A percentile compares a stretch with the other conserved stretches of the same genome.
phyloP scores from a whole-genome alignment of 352 stramenopile genomes.

The Aphanomyces cochlioides region DNA sequence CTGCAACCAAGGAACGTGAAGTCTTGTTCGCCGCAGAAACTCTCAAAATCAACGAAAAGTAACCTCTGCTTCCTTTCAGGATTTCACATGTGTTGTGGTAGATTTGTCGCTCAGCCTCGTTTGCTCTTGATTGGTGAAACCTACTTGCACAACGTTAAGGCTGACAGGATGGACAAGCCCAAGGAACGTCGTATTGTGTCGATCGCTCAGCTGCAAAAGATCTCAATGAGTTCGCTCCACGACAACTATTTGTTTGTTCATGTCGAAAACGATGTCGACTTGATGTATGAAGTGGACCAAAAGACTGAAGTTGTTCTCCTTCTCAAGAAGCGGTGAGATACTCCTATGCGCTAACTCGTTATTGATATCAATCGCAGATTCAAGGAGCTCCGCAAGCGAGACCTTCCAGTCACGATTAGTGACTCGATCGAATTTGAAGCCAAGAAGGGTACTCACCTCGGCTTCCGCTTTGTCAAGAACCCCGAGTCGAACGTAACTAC shows the following conservation, averaged over 20 bases:
- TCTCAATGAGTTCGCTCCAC: constrained; percentile 71
- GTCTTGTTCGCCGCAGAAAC: constrained; percentile 67
- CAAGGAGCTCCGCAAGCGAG: constrained; percentile 58
- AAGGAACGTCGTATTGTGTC: constrained; percentile 76
- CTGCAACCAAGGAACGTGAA: constrained; percentile 54
- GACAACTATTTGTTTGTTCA: constrained; percentile 80
- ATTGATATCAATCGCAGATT: constrained; percentile 13
- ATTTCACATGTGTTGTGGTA: constrained; percentile 17
- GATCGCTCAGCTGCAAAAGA: constrained; percentile 48
- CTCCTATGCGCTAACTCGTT: background rate
- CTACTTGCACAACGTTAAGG: constrained; percentile 81
- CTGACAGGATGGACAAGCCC: constrained; percentile 75
- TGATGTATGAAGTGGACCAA: constrained; percentile 64
- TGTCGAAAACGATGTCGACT: constrained; percentile 67
- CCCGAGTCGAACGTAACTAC: background rate
- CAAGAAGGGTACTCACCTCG: constrained; percentile 60
- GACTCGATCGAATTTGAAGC: constrained; percentile 67
- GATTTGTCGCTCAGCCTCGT: constrained; percentile 71
- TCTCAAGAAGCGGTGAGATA: constrained; percentile 10
- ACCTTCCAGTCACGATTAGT: constrained; percentile 61
- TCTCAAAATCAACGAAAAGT: constrained; percentile 73
- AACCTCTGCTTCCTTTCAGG: constrained; percentile 7
- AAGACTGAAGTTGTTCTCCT: constrained; percentile 73
- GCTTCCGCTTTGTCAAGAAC: constrained; percentile 52
- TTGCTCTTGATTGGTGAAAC: constrained; percentile 72